Evolutionary conservation across 305 asterid species (phyloP), one percentile per base, ranked within the genome.

Genomic region (Stenogyne calaminthoides): DNA sequence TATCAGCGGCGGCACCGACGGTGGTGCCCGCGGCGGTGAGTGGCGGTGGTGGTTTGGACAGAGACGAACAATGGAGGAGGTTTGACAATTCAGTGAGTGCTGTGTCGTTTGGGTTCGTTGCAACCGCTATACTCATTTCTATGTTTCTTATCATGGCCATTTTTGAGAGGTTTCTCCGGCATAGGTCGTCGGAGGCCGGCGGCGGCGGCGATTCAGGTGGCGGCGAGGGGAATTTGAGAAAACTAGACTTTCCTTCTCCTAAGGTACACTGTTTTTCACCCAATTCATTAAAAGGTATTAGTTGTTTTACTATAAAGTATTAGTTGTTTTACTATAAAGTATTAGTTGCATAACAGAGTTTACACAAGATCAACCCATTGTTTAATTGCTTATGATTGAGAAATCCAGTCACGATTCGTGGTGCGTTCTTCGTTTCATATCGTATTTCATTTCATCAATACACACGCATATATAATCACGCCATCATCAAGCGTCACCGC

Each of bases 91-190:
- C 98, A 9, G 88, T 81, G 9, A 85, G 83, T 76, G 97, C 98
- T 2, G 91, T 92, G 77, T 92, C 96, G 12, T 88, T 92, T 77
- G 98, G 98, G 59, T 92, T 92, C 78, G 96, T 92, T 18, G 98
- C 98, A 10, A 92, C 98, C 3, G 98, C 96, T 20, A 86, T 92
- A 82, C 90, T 92, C 67, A 90, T 92, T 29, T 88, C 95, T 15
- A 87, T 92, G 97, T 92, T 92, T 74, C 90, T 92, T 64, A 80
- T 92, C 29, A 88, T 92, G 94, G 98, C 98, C 42, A 85, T 92
- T 78, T 88, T 90, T 15, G 98, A 92, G 82, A 88, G 88, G 84
- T 79, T 88, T 78, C 87, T 88, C 76, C 85, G 92, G 69, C 87
- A 81, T 4, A 80, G 81, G 73, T 66, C 91, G 1, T 52, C 91